Base-by-base conservation (phyloP, 352 stramenopile species). In the Phytophthora pluvialis region DNA sequence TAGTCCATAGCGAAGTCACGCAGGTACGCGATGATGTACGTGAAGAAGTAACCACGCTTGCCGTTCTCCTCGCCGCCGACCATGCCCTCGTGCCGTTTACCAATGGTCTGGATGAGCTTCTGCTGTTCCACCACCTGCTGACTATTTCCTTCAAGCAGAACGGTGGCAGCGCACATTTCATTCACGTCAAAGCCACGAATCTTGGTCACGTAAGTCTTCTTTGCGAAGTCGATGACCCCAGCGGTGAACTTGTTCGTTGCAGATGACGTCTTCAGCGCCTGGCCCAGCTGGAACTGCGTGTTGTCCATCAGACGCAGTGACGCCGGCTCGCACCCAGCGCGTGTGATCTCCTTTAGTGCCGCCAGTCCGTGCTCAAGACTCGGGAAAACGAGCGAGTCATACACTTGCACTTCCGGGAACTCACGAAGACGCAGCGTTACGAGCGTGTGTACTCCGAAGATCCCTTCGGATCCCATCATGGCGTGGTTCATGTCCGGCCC, bases 251-350 rank as follows among this genome's bases (percentile, higher is more conserved):
- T 79, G 42, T 78, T 76, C 5, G 56, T 60, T 5, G 73, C 46
- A 5, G 68, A 80, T 1, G 72, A 77, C 4, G 82, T 81, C 71
- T 96, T 97, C 1, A 98, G 73, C 32, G 91, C 92, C 60, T 98
- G 93, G 3, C 96, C 94, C 7, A 99, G 69, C 60, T 96, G 86
- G 72, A 98, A 99, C 63, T 99, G 94, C 36, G 88, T 90, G 71
- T 99, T 98, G 74, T 98, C 96, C 40, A 99, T 69, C 32, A 99
- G 72, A 15, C 94, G 88, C 11, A 98, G 79, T 38, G 89, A 97
- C 21, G 93, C 90, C 18, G 94, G 94, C 28, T 86, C 78, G 32
- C 75, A 86, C 18, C 87, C 81, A 36, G 78, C 57, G 40, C 77
- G 62, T 40, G 81, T 81, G n/a, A 96, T 77, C 45, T 95, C 91